Percentiles rank a stretch among this genome's conserved stretches.
These are phyloP conservation scores for Aspergillus fumigatiaffinis DNA, from an alignment of 2,329 filamentous ascomycete species.

Conservation along the genomic window DNA sequence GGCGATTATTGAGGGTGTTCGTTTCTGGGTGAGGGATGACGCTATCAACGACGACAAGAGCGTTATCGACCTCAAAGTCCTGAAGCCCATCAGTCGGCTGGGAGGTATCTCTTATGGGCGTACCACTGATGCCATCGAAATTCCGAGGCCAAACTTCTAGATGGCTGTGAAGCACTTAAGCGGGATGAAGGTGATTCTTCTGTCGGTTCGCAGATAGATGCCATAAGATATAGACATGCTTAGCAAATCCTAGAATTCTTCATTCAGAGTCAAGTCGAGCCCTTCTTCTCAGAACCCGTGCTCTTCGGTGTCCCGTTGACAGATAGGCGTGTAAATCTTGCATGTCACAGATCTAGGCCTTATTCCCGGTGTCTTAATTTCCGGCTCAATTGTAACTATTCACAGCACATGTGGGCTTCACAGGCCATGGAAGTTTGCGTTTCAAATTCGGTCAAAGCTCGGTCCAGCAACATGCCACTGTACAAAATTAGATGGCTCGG, in stretches of 20 bases:
- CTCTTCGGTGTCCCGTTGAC: not conserved
- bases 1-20: constrained; percentile 74
- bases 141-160: constrained; percentile 45
- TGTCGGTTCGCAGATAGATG: too few species aligned
- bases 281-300: not conserved
- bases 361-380: too few species aligned
- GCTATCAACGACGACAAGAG: constrained; percentile 75
- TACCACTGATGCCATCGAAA: constrained; percentile 65
- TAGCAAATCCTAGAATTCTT: not conserved
- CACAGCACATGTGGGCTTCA: not conserved
- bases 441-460: not conserved
- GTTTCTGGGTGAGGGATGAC: constrained; percentile 88
- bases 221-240: not conserved
- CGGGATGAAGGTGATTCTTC: not conserved
- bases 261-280: not conserved
- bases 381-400: not conserved
- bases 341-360: too few species aligned
- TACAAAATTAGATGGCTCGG: not conserved
- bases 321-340: not conserved
- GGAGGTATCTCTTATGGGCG: constrained; percentile 85
- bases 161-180: not conserved
- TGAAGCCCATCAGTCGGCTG: constrained; percentile 71
- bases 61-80: constrained; percentile 68
- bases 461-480: not conserved
- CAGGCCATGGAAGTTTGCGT: not conserved